Conservation (phyloP, 495 filamentous ascomycete species). For the Barbatosphaeria neglecta region DNA sequence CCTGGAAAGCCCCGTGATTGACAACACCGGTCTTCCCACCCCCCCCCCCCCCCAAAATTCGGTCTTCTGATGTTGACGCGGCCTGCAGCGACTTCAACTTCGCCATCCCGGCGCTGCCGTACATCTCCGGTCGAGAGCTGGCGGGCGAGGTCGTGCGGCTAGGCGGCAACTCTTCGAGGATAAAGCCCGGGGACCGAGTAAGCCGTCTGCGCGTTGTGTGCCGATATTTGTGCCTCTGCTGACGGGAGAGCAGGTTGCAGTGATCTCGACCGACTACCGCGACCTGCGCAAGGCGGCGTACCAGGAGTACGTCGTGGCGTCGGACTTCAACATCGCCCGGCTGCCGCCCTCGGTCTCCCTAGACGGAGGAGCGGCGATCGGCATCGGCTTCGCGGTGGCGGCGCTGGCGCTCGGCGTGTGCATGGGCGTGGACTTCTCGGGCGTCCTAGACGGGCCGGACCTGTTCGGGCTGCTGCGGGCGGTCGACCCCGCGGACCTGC, state of each 20-base stretch:
- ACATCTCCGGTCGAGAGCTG: slow-evolving; percentile 55
- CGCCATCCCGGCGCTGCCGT: slow-evolving; percentile 50
- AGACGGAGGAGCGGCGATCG: slow-evolving; percentile 45
- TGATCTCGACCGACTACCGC: slow-evolving; percentile 59
- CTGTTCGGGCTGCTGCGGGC: slow-evolving; percentile 30
- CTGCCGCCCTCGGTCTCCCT: slow-evolving; percentile 36
- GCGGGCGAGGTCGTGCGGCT: slow-evolving; percentile 46
- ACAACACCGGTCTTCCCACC: not conserved
- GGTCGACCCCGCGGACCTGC: slow-evolving; percentile 25
- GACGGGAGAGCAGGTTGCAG: slow-evolving; percentile 29
- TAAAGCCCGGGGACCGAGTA: slow-evolving; percentile 43
- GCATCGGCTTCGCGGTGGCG: slow-evolving; percentile 54
- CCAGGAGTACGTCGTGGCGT: slow-evolving; percentile 55
- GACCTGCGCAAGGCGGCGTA: slow-evolving; percentile 58
- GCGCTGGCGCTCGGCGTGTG: slow-evolving; percentile 47
- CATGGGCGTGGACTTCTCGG: slow-evolving; percentile 47
- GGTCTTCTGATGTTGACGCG: not conserved
- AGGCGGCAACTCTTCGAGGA: slow-evolving; percentile 26
- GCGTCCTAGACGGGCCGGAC: slow-evolving; percentile 38
- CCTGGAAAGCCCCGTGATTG: slow-evolving; percentile 59
- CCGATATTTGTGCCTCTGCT: not conserved
- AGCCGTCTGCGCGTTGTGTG: not conserved
- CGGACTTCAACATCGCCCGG: slow-evolving; percentile 49
- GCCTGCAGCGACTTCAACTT: slow-evolving; percentile 50
- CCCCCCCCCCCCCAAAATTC: not conserved